phyloP scores from a whole-genome alignment of 768 basidiomycete species.

The Exidia glandulosa region DNA sequence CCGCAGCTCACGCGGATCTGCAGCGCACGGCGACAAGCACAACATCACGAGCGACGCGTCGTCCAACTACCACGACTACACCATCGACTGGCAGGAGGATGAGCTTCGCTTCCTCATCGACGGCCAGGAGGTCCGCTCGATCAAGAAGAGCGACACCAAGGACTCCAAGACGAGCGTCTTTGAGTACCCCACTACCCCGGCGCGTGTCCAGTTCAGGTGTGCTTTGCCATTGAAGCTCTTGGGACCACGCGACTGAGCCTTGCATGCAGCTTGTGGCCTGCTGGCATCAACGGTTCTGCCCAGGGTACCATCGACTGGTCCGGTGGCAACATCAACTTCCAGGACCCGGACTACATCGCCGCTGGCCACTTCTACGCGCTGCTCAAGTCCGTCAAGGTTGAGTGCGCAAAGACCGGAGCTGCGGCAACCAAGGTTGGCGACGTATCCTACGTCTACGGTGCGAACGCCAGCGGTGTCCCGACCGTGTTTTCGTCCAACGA shows the following conservation, averaged over 20 bases:
- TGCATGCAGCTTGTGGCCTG: conserved; percentile 62
- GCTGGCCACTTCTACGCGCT: conserved; percentile 29
- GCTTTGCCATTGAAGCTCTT: conserved; percentile 7
- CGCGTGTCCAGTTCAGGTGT: conserved; percentile 71
- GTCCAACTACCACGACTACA: conserved; percentile 63
- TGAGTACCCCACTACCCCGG: conserved; percentile 67
- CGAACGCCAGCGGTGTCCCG: conserved; percentile 46
- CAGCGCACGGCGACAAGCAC: conserved; percentile 34
- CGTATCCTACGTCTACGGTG: conserved; percentile 48
- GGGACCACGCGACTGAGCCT: not conserved
- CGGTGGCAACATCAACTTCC: conserved; percentile 56
- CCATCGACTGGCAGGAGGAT: conserved; percentile 76
- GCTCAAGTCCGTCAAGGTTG: conserved; percentile 47
- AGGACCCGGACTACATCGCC: conserved; percentile 61
- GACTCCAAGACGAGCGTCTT: conserved; percentile 38
- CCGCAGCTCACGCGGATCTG: not conserved
- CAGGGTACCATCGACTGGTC: conserved; percentile 69
- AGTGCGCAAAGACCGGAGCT: conserved; percentile 38
- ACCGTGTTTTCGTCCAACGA: conserved; percentile 47
- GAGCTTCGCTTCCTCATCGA: conserved; percentile 59
- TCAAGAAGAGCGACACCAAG: conserved; percentile 48
- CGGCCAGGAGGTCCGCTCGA: conserved; percentile 55
- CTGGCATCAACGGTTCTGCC: conserved; percentile 50
- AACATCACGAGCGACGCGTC: conserved; percentile 51
- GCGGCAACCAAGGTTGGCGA: conserved; percentile 31